These are phyloP conservation scores for Botrytis sinoallii DNA, from an alignment of 2,329 filamentous ascomycete species.

Conservation along the genomic window DNA sequence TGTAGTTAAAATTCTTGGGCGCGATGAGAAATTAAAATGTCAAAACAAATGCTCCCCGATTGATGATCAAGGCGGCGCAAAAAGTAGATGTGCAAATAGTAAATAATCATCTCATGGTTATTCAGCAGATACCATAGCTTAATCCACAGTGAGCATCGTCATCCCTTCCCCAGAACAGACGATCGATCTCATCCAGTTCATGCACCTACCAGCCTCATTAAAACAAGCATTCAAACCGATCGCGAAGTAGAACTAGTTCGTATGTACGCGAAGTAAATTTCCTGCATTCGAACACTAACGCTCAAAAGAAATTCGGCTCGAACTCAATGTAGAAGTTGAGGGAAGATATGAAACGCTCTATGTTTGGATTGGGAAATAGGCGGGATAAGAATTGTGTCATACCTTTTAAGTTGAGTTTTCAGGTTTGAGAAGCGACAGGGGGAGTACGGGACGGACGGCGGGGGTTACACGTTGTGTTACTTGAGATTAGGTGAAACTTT, in stretches of 20 bases:
- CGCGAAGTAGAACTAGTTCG: background rate
- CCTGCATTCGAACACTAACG: background rate
- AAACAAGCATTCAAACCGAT: background rate
- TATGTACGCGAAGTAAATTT: too few relatives aligned
- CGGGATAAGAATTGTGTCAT: background rate
- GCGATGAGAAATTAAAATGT: background rate
- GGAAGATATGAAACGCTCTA: background rate
- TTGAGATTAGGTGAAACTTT: slow-evolving; percentile 1
- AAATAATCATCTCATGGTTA: background rate
- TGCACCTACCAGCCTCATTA: background rate
- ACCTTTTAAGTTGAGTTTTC: background rate
- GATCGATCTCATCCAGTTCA: background rate
- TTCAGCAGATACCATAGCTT: background rate
- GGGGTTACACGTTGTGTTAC: slow-evolving; percentile 4
- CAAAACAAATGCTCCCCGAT: background rate
- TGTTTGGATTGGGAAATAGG: background rate
- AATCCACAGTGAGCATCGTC: background rate
- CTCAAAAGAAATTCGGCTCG: background rate
- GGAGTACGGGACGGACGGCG: too few relatives aligned
- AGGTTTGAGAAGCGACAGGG: background rate
- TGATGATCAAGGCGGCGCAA: background rate
- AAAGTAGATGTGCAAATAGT: background rate
- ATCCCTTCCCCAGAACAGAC: background rate
- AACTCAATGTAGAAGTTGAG: background rate
- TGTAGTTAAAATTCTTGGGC: too few relatives aligned